Evolutionary conservation across 116 monocot species (phyloP).

Genomic region (Papilionanthe hybrid): DNA sequence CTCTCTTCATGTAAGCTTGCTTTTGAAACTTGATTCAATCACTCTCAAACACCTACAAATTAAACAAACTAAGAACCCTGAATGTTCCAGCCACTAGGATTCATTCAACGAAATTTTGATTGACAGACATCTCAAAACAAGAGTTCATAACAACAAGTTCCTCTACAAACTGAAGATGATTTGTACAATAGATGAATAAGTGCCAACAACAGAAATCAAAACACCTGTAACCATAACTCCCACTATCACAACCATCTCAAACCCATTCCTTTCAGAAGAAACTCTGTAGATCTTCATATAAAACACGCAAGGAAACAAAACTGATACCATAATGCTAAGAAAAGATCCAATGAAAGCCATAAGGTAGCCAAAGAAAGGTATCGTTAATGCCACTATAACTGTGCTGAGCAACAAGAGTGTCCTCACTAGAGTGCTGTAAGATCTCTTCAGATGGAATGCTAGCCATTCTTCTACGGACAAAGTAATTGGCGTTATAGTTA

Average conservation of each 20-base stretch:
- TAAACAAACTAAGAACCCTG: no score
- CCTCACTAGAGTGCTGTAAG: constrained; percentile 20
- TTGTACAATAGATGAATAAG: constrained; percentile 33
- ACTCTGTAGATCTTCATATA: constrained; percentile 34
- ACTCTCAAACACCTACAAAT: no score
- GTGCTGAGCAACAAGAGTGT: constrained; percentile 38
- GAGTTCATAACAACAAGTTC: neutral
- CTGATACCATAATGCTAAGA: constrained; percentile 32
- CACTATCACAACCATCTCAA: constrained; percentile 20
- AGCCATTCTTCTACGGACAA: constrained; percentile 27
- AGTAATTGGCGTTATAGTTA: constrained; percentile 28
- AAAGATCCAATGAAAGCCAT: constrained; percentile 43
- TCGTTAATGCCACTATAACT: constrained; percentile 23
- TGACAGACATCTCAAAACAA: no score
- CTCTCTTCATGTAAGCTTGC: no score
- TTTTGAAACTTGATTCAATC: no score
- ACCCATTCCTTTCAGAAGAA: neutral
- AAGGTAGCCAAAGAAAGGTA: constrained; percentile 42
- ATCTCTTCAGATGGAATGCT: neutral
- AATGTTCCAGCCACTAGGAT: no score
- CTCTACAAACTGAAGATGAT: constrained; percentile 28
- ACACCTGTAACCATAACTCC: constrained; percentile 24
- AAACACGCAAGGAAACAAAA: constrained; percentile 38
- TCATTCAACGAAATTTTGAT: no score
- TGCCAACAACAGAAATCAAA: constrained; percentile 27